These are phyloP conservation scores for Saprolegnia diclina DNA, from an alignment of 352 stramenopile species.

Conservation along the genomic window DNA sequence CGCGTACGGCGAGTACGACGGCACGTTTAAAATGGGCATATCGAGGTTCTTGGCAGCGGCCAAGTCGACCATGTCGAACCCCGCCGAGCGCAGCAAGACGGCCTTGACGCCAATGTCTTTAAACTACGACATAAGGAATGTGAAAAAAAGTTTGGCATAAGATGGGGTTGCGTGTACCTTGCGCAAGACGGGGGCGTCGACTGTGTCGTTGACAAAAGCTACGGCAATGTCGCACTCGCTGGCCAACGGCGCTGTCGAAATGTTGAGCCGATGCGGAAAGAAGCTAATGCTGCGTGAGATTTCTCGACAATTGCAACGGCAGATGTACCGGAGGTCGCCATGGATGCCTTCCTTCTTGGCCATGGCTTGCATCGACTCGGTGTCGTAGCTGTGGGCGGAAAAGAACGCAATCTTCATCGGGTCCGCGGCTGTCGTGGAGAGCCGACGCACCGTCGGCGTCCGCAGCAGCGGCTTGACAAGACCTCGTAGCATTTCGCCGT, in stretches of 20 bases:
- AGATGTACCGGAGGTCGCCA: slow-evolving; percentile 34
- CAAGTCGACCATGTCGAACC: slow-evolving; percentile 75
- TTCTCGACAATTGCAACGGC: no score
- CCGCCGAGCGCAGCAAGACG: slow-evolving; percentile 73
- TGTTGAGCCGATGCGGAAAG: slow-evolving; percentile 47
- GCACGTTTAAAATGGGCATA: slow-evolving; percentile 55
- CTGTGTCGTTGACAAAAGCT: slow-evolving; percentile 85
- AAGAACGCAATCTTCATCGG: slow-evolving; percentile 74
- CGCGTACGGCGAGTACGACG: slow-evolving; percentile 71
- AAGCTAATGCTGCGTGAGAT: slow-evolving; percentile 30
- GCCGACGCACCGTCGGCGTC: no score
- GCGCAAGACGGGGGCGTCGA: slow-evolving; percentile 51
- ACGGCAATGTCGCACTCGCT: slow-evolving; percentile 53
- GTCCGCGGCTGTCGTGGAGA: neutral
- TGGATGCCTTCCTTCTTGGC: slow-evolving; percentile 42
- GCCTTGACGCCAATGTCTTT: slow-evolving; percentile 44
- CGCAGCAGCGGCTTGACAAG: neutral
- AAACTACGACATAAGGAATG: slow-evolving; percentile 27
- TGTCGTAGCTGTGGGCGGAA: slow-evolving; percentile 69
- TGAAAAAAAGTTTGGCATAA: neutral
- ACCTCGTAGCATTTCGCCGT: neutral
- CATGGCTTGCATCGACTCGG: slow-evolving; percentile 44
- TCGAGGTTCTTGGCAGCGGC: slow-evolving; percentile 49
- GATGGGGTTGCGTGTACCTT: slow-evolving; percentile 14
- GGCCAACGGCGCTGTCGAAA: slow-evolving; percentile 44